phyloP scores from a whole-genome alignment of 169 alveolate species.

The Besnoitia besnoiti region DNA sequence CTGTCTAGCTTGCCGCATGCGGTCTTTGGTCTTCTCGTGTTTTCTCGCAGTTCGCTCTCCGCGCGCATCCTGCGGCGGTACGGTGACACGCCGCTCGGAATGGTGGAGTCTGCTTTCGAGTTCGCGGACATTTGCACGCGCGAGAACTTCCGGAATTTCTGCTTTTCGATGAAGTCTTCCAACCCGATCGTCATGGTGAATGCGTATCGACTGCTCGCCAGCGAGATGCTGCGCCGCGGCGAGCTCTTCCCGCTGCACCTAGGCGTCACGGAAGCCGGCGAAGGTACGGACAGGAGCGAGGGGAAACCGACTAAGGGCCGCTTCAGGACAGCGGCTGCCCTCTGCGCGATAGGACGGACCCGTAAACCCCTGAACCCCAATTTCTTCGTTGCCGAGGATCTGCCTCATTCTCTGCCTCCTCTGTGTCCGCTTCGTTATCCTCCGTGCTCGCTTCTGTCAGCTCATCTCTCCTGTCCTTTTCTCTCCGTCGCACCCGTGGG shows the following conservation, averaged over 20 bases:
- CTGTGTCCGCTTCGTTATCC: too few relatives aligned
- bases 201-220: slow-evolving; percentile 82
- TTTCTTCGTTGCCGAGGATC: too few relatives aligned
- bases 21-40: not conserved
- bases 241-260: slow-evolving; percentile 82
- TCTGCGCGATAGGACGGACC: too few relatives aligned
- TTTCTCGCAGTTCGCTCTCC: slow-evolving; percentile 73
- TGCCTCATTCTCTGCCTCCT: too few relatives aligned
- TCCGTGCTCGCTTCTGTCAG: too few relatives aligned
- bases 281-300: slow-evolving; percentile 77
- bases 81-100: slow-evolving; percentile 87
- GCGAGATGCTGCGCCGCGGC: slow-evolving; percentile 76
- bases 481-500: too few relatives aligned
- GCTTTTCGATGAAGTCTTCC: slow-evolving; percentile 85
- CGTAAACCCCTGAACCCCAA: too few relatives aligned
- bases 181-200: slow-evolving; percentile 83
- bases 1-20: too few relatives aligned
- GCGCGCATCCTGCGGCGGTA: slow-evolving; percentile 81
- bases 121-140: slow-evolving; percentile 81
- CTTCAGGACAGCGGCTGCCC: too few relatives aligned
- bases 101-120: slow-evolving; percentile 87
- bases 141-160: slow-evolving; percentile 78
- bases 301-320: too few relatives aligned
- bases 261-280: slow-evolving; percentile 90
- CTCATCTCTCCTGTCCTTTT: too few relatives aligned